phyloP scores from a whole-genome alignment of 352 stramenopile species.

The Globisporangium spinosum region DNA sequence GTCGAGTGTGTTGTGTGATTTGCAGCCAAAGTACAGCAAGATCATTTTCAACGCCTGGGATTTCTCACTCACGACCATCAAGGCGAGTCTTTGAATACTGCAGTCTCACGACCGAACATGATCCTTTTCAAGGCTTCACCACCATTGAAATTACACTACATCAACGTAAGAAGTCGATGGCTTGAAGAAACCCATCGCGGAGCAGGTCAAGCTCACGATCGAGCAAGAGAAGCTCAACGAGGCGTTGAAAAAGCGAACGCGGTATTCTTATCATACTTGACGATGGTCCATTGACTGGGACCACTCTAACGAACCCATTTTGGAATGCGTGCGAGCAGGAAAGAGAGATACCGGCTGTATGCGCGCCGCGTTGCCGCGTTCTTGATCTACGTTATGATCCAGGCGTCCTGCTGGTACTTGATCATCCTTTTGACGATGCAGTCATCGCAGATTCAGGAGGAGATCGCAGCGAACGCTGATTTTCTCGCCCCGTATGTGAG shows the following conservation, averaged over 20 bases:
- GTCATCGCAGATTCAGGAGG: conserved; percentile 49
- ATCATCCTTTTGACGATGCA: conserved; percentile 75
- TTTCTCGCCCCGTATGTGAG: conserved; percentile 52
- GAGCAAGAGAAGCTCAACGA: conserved; percentile 55
- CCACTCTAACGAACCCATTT: conserved; percentile 5
- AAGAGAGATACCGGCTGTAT: conserved; percentile 60
- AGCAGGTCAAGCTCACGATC: conserved; percentile 56
- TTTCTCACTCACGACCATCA: conserved; percentile 36
- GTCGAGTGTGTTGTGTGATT: background rate
- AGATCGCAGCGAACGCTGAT: conserved; percentile 35
- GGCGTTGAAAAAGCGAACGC: conserved; percentile 42
- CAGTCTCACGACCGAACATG: no score
- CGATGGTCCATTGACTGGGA: no score
- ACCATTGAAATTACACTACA: no score
- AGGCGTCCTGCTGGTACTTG: conserved; percentile 61
- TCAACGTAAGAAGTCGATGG: conserved; percentile 47
- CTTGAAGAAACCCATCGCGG: conserved; percentile 48
- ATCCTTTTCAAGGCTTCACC: no score
- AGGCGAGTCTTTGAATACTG: conserved; percentile 25
- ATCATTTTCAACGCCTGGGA: conserved; percentile 77
- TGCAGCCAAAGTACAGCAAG: conserved; percentile 52
- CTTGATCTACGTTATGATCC: conserved; percentile 59
- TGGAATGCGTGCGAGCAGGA: conserved; percentile 17
- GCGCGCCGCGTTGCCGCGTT: conserved; percentile 39
- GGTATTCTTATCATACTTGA: conserved; percentile 16